phyloP scores from a whole-genome alignment of 352 stramenopile species.

The Globisporangium radiosum region DNA sequence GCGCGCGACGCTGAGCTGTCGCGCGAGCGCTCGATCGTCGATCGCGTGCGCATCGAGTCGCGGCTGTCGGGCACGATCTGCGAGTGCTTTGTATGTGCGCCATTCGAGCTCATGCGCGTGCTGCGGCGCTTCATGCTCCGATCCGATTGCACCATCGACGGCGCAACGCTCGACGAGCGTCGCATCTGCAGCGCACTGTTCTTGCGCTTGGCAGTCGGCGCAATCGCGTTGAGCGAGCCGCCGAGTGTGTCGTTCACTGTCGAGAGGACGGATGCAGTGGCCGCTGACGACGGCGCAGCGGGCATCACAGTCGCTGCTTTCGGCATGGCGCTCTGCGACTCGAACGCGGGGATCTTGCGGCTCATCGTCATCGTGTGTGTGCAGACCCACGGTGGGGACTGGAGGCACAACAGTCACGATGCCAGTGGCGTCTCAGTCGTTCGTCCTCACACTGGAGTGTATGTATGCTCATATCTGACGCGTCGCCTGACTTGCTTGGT shows the following conservation, averaged over 20 bases:
- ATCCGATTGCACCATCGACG: constrained; percentile 20
- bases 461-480: too few relatives aligned
- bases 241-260: constrained; percentile 30
- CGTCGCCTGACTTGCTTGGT: not conserved
- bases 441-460: too few relatives aligned
- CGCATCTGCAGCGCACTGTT: constrained; percentile 30
- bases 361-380: constrained; percentile 3
- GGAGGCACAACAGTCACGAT: too few relatives aligned
- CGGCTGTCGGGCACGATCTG: constrained; percentile 30
- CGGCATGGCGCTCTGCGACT: not conserved
- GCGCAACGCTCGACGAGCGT: constrained; percentile 35
- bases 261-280: constrained; percentile 2
- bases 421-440: too few relatives aligned
- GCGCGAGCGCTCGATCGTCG: constrained; percentile 29
- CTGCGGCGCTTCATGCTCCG: constrained; percentile 15
- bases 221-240: constrained; percentile 23
- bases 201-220: constrained; percentile 15
- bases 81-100: constrained; percentile 9
- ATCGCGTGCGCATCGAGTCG: constrained; percentile 18
- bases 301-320: not conserved
- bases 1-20: constrained; percentile 47
- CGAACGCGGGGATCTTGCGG: constrained; percentile 13
- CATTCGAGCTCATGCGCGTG: constrained; percentile 14
- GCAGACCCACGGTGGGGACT: too few relatives aligned
- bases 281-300: not conserved